These are phyloP conservation scores for Quercus bicolor DNA, from an alignment of 306 rosid genomes.

Conservation along the genomic window DNA sequence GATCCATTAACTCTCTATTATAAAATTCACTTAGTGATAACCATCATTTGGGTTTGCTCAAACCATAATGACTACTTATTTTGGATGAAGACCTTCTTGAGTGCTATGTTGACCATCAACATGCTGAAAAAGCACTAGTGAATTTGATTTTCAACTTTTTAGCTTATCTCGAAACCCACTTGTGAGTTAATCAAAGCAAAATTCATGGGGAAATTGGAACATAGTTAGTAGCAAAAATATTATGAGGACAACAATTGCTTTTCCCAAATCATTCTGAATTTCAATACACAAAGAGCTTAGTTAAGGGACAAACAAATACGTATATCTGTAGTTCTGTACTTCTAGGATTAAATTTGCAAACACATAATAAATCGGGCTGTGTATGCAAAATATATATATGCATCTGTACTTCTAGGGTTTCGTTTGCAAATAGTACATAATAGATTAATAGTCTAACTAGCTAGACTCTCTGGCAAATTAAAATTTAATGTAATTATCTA, in stretches of 20 bases:
- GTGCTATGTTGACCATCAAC: neutral
- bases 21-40: neutral
- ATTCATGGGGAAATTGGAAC: neutral
- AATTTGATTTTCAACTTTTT: neutral
- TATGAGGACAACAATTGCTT: neutral
- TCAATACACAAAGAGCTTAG: neutral
- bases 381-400: neutral
- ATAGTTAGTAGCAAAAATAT: neutral
- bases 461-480: neutral
- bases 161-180: neutral
- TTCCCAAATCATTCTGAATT: neutral
- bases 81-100: neutral
- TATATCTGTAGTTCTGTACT: neutral
- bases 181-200: neutral
- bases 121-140: neutral
- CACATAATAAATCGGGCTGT: neutral
- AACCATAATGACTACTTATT: conserved; percentile 1
- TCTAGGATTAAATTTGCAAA: neutral
- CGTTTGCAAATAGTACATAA: no score
- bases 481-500: neutral
- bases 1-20: neutral
- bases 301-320: neutral
- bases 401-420: no score
- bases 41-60: neutral
- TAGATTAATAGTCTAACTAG: neutral